Evolutionary conservation across 208 protist genomes (phyloP).

Genomic region (Leishmania braziliensis): DNA sequence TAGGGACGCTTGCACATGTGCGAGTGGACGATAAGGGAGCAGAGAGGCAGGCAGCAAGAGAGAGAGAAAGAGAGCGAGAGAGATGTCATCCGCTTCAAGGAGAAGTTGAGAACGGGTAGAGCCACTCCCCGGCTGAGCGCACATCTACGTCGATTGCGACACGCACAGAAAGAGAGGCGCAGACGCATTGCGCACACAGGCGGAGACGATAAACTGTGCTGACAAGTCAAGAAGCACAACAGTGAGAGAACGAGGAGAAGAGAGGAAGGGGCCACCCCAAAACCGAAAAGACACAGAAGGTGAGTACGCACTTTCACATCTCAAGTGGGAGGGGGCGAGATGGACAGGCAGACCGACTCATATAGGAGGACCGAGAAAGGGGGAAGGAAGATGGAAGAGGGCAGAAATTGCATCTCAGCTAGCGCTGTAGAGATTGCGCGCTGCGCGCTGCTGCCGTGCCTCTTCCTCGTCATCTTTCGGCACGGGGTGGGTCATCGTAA

Average conservation of each 20-base stretch:
- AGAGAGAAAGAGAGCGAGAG: not conserved
- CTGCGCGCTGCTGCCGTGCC: slow-evolving; percentile 48
- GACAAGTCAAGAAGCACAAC: not conserved
- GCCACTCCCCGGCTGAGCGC: not conserved
- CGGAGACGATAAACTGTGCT: not conserved
- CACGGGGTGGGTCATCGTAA: slow-evolving; percentile 74
- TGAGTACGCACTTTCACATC: not conserved
- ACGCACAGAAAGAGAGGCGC: too few relatives aligned
- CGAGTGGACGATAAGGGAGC: not conserved
- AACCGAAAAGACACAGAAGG: not conserved
- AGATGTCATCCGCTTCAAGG: not conserved
- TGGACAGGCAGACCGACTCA: too few relatives aligned
- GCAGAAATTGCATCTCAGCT: slow-evolving; percentile 9
- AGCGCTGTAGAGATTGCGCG: slow-evolving; percentile 47
- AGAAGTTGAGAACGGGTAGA: not conserved
- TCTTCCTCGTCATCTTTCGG: slow-evolving; percentile 63
- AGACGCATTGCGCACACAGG: not conserved
- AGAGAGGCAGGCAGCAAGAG: too few relatives aligned
- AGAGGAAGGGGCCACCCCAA: not conserved
- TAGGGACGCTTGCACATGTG: not conserved
- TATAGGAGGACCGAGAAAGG: not conserved
- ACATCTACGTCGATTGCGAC: not conserved
- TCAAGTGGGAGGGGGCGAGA: not conserved
- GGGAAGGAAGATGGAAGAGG: not conserved
- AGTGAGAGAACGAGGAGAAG: not conserved